Base-by-base conservation (phyloP, 345 rosid species). In the Noccaea bulbosa region DNA sequence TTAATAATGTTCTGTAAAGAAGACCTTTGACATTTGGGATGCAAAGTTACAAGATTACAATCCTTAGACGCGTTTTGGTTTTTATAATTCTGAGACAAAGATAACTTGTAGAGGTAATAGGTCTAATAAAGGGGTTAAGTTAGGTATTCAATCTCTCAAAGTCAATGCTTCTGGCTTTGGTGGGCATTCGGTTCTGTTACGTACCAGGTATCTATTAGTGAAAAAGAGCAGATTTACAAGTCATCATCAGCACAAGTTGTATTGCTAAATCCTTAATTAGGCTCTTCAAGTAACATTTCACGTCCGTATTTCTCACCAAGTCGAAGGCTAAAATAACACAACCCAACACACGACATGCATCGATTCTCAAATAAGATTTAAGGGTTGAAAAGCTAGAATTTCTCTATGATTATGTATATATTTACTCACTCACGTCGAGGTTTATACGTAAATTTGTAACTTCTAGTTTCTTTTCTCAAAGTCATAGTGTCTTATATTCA, bases 11-110 rank as follows among this genome's bases (percentile, higher is more conserved):
- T 49, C 20, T 44, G 14, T 14, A 15, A 10, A 32, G 15, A 1
- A 62, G 11, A 62, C 30, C 22, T 32, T 63, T 63, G 55, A 63
- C 55, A 34, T 47, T 46, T 63, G 44, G 3, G 15, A 62, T 44
- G 35, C 52, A 62, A 62, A 32, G 40, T 15, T 62, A 24, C 1
- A 24, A 27, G n/a, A 43, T 11, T 2, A 5, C 3, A 32, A 3
- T 32, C 8, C 8, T 27, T 40, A 30, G 32, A 63, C 54, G 55
- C 67, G 43, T 11, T 62, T 62, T 16, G 16, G 7, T 33, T 47
- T 16, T 11, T 33, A 47, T 33, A 46, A 63, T 34, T 47, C 16
- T 10, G 16, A 32, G 54, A 46, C 43, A 32, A 62, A 17, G 55
- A 63, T 63, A 20, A 47, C 68, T 47, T 63, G 55, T 63, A 63